These are phyloP conservation scores for Lactifluus hygrophoroides DNA, from an alignment of 768 basidiomycete genomes.

Conservation along the genomic window DNA sequence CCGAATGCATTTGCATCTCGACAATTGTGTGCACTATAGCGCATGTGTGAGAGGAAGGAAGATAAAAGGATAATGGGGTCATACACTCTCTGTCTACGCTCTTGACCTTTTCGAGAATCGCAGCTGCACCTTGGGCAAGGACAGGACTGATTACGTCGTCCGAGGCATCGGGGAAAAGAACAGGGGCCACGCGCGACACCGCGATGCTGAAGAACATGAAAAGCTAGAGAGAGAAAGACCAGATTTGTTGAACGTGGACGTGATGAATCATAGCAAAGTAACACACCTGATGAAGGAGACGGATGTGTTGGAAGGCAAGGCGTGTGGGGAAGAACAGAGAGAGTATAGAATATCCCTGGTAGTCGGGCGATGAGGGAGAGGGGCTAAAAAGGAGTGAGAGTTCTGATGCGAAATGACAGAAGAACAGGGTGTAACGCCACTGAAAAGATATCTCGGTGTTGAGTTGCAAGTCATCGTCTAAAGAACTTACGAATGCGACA, in stretches of 20 bases:
- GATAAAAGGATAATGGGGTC: not conserved
- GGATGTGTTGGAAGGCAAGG: slow-evolving; percentile 67
- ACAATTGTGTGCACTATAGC: slow-evolving; percentile 8
- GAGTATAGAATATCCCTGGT: slow-evolving; percentile 25
- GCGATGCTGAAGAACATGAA: slow-evolving; percentile 71
- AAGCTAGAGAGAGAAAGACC: slow-evolving; percentile 23
- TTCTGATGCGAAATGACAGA: slow-evolving; percentile 52
- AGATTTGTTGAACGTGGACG: not conserved
- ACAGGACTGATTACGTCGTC: not conserved
- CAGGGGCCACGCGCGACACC: slow-evolving; percentile 60
- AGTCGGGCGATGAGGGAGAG: slow-evolving; percentile 31
- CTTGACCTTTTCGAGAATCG: slow-evolving; percentile 10
- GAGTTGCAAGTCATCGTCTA: not conserved
- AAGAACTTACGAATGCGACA: slow-evolving; percentile 50
- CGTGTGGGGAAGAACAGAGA: slow-evolving; percentile 46
- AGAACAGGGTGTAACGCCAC: slow-evolving; percentile 78
- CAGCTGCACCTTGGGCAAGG: not conserved
- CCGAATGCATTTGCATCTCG: slow-evolving; percentile 8
- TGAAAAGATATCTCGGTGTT: slow-evolving; percentile 25
- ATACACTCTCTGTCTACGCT: slow-evolving; percentile 12
- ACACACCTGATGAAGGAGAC: slow-evolving; percentile 55
- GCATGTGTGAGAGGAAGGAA: not conserved
- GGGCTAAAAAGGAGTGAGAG: slow-evolving; percentile 57
- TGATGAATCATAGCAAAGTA: no score
- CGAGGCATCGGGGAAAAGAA: slow-evolving; percentile 39